These are phyloP conservation scores for Solanum tacnaense DNA, from an alignment of 257 asterid genomes.

Conservation along the genomic window DNA sequence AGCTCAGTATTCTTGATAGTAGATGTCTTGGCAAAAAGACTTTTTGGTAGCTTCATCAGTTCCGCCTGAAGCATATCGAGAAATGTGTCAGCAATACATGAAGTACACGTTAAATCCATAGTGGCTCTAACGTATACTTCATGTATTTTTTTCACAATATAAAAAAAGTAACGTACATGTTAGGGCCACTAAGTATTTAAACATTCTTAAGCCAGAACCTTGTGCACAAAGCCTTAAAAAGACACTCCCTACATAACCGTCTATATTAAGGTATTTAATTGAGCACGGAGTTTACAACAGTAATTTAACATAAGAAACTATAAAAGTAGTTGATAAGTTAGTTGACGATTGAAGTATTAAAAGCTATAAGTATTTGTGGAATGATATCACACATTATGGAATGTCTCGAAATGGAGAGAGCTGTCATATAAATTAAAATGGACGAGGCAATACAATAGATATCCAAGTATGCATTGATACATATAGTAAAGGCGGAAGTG, in stretches of 20 bases:
- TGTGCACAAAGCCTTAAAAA: background rate
- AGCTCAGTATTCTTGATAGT: conserved; percentile 51
- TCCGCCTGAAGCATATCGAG: conserved; percentile 31
- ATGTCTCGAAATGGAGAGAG: background rate
- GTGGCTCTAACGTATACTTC: background rate
- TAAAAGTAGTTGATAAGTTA: background rate
- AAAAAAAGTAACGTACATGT: background rate
- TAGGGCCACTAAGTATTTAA: background rate
- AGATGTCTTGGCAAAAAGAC: conserved; percentile 58
- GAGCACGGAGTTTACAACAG: background rate
- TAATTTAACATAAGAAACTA: background rate
- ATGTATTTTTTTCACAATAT: background rate
- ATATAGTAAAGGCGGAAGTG: background rate
- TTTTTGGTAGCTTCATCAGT: conserved; percentile 65
- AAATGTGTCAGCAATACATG: background rate
- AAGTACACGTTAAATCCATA: background rate
- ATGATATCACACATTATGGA: background rate
- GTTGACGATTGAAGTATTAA: background rate
- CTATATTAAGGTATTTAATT: background rate
- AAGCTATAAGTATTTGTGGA: background rate
- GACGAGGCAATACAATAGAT: background rate
- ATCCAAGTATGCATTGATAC: background rate
- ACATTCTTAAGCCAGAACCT: background rate
- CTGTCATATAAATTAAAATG: background rate
- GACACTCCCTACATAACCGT: background rate